Base-by-base conservation (phyloP, 2,329 filamentous ascomycete species). In the Clathrospora elynae region DNA sequence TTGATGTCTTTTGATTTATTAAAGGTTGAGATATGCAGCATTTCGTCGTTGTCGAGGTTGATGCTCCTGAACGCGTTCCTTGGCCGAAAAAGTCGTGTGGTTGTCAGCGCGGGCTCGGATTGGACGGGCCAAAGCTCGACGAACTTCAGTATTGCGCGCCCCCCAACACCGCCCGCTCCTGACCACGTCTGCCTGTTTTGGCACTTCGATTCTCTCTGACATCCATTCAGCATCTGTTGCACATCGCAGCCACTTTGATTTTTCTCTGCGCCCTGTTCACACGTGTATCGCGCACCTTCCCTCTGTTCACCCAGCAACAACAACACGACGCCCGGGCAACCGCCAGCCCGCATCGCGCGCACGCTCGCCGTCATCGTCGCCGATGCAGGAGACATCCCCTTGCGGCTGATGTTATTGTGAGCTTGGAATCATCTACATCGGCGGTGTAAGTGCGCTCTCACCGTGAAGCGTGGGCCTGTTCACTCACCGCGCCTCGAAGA, bases 331-430 rank as follows among this genome's bases (percentile, higher is more conserved):
- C 45, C 41, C 34, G 41, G 30, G 25, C 55, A 51, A 40, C 49
- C 48, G 35, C 45, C 42, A 42, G 42, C 31, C 35, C 28, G 47
- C 59, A 61, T 56, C 53, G 46, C 53, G 53, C 53, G 30, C 49
- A 35, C 28, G 29, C 30, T 41, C 33, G 44, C 42, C 42, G 12
- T 44, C 49, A 40, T 51, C 41, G 31, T 55, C 56, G 51, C 58
- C 49, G 34, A 56, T 54, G 54, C 61, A 57, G 38, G 36, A 49
- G 48, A 34, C 42, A 30, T 25, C 32, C 41, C 34, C 36, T 38
- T 51, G 46, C 52, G 53, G 58, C 58, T 53, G 42, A 66, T 67
- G 64, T 51, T 35, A 50, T 47, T 34, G 17, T 53, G 40, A 48
- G 24, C 29, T 28, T 52, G 33, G 34, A 29, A 26, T n/a, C 33